Base-by-base conservation (phyloP, 2,329 filamentous ascomycete genomes). In the Ophiobolus disseminans region DNA sequence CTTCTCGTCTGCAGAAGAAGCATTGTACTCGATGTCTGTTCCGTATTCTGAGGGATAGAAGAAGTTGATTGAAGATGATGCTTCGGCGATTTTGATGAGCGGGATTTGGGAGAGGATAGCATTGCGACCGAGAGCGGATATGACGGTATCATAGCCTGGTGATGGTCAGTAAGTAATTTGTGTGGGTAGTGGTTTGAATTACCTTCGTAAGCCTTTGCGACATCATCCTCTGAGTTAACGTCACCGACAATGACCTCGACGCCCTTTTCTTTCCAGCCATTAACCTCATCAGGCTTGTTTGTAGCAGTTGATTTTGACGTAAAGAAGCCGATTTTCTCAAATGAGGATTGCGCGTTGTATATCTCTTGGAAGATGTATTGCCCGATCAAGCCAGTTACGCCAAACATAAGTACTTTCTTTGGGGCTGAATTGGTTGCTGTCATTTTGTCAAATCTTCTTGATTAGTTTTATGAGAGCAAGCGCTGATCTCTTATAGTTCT, bases 111-210 rank as follows among this genome's bases (percentile, higher is more conserved):
- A 70, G 17, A 80, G 76, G 13, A 90, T 81, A 0, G 80, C 83
- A n/a, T 77, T 78, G 40, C 87, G 79, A 2, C 87, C 87, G 1
- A 90, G 77, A 2, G 83, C 82, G 16, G 82, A 86, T 39, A 90
- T 73, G 32, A 89, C 77, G 0, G 86, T 89, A 66, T 89, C 85
- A 58, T 86, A 80, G 39, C 74, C 79, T 79, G 35, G 37, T n/a
- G 10, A 20, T 11, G 26, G 16, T 14, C 30, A 41, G 45, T 6
- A 14, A 16, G 5, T 13, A 32, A 6, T 32, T 5, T 2, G 30
- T 14, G 10, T 8, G 3, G 7, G n/a, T 10, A 14, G n/a, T 32
- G 30, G 7, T 7, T 32, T n/a, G n/a, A 48, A 50, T 17, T 50
- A 78, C 78, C 77, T 55, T 78, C 60, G 56, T 83, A 88, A 2